Base-by-base conservation (phyloP, 106 monocot species). In the Allium fistulosum region DNA sequence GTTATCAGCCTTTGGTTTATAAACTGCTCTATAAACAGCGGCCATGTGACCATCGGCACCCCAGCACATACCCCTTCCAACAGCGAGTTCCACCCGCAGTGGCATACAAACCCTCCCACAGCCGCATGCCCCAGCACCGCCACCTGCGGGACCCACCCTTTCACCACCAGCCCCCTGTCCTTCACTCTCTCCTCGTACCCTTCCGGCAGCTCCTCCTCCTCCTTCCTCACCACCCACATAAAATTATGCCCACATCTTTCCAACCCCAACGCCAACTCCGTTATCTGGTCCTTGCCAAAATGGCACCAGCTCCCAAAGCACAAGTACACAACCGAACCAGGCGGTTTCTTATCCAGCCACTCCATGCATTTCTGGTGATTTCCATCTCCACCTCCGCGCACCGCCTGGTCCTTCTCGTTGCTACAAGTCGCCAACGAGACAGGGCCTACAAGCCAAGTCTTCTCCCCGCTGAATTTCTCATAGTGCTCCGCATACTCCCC, bases 81-180 rank as follows among this genome's bases (percentile, higher is more conserved):
- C 37, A 63, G 46, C 62, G 88, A 88, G 72, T 85, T 85, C 88
- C 88, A 89, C 7, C 88, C 88, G 66, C 82, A 82, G 46, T 88
- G 88, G 12, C 77, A 79, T 46, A 88, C 49, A 60, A 84, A 88
- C 61, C 61, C 84, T 4, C 88, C 92, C 47, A 88, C 76, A 3
- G 88, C 77, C 26, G 4, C 27, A 58, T 90, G 82, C 7, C 55
- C 69, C 62, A 90, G 68, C 56, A 86, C 85, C 52, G 48, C 14
- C 63, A 17, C 11, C 46, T 63, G 63, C 14, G 63, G 63, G 63
- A n/a, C 37, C 63, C 63, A 63, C 10, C 46, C 46, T 1, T 10
- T 8, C 10, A 63, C 45, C 9, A 62, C 62, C 28, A 62, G 8
- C 28, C 62, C 62, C 27, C 62, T 10, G 0, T 1, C 62, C 28